phyloP scores from a whole-genome alignment of 2,329 filamentous ascomycete species.

The Hypoxylon rubiginosum region DNA sequence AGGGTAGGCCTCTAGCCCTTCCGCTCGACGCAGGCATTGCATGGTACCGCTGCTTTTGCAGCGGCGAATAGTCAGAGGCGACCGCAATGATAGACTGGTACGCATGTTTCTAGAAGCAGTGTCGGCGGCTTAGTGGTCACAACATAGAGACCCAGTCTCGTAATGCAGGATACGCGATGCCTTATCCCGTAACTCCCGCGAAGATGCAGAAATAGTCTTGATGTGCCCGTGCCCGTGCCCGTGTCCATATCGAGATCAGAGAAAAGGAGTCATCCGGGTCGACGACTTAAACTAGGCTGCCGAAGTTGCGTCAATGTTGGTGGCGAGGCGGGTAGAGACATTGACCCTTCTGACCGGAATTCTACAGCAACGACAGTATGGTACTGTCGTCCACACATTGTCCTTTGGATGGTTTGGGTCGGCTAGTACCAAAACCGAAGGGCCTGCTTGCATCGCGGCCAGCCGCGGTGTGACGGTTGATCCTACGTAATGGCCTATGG shows the following conservation, averaged over 20 bases:
- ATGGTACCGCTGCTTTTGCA: slow-evolving; percentile 30
- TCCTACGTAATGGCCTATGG: slow-evolving; percentile 26
- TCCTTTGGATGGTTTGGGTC: slow-evolving; percentile 10
- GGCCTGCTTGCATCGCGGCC: slow-evolving; percentile 21
- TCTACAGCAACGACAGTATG: slow-evolving; percentile 25
- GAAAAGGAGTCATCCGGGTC: too few species aligned
- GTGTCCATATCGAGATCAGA: slow-evolving; percentile 14
- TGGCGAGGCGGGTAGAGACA: slow-evolving; percentile 33
- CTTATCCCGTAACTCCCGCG: slow-evolving; percentile 35
- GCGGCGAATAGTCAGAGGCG: slow-evolving; percentile 20
- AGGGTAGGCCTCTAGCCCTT: slow-evolving; percentile 31
- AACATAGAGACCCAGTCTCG: slow-evolving; percentile 37
- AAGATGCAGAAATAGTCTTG: slow-evolving; percentile 29
- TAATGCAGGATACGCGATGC: slow-evolving; percentile 35
- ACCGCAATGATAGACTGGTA: slow-evolving; percentile 13
- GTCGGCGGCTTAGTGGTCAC: slow-evolving; percentile 34
- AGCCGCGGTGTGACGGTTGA: slow-evolving; percentile 40
- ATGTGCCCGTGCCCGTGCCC: too few species aligned
- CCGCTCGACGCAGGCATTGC: slow-evolving; percentile 32
- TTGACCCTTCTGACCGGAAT: slow-evolving; percentile 34
- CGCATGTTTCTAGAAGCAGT: slow-evolving; percentile 19
- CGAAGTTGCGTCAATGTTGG: slow-evolving; percentile 7
- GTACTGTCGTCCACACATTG: slow-evolving; percentile 25
- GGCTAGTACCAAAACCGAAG: slow-evolving; percentile 15
- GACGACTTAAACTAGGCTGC: slow-evolving; percentile 4